Percentiles rank a stretch among this genome's conserved stretches.
Conservation (phyloP, 169 alveolate species). For the Plasmodium gonderi region DNA sequence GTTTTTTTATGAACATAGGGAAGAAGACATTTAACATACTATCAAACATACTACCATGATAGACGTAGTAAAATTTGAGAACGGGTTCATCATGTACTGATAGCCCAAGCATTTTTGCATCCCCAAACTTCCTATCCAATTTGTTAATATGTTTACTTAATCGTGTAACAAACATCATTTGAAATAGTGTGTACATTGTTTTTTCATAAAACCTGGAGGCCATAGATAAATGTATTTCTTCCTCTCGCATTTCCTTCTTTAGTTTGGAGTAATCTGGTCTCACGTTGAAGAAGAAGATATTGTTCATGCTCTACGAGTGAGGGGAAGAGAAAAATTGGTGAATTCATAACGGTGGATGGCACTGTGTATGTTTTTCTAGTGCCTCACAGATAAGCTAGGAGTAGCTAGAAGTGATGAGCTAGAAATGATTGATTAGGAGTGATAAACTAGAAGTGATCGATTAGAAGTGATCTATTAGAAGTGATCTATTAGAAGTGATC, state of each 20-base stretch:
- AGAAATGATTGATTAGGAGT: too few species aligned
- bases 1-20: constrained; percentile 57
- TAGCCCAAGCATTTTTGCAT: constrained; percentile 19
- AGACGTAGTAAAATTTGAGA: constrained; percentile 16
- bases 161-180: constrained; percentile 39
- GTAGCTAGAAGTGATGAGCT: not conserved
- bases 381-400: not conserved
- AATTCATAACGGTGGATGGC: not conserved
- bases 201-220: constrained; percentile 62
- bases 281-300: constrained; percentile 47
- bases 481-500: too few species aligned
- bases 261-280: constrained; percentile 22
- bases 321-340: not conserved
- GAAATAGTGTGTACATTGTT: constrained; percentile 40
- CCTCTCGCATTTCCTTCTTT: not conserved
- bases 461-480: too few species aligned
- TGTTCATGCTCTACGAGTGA: constrained; percentile 59
- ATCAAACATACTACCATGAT: constrained; percentile 40
- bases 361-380: too few species aligned
- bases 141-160: constrained; percentile 39
- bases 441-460: too few species aligned
- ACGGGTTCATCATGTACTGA: constrained; percentile 52
- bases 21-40: constrained; percentile 28
- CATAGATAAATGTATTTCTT: constrained; percentile 43
- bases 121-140: constrained; percentile 37